Base-by-base conservation (phyloP, 306 rosid species). In the Vigna reflexopilosa region DNA sequence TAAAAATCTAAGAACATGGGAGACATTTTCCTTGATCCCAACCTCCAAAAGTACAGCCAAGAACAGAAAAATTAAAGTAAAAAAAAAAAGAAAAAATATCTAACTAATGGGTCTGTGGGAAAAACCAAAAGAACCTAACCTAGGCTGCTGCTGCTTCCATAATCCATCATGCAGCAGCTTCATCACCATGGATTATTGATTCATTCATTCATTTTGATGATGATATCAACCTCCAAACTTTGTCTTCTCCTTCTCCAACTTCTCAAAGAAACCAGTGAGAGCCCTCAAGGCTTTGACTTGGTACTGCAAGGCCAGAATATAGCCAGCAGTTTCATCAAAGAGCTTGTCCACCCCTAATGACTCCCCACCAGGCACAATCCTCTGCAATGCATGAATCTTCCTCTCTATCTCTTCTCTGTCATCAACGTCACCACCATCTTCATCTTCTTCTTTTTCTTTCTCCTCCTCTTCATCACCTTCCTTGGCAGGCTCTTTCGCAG, bases 241-340 rank as follows among this genome's bases (percentile, higher is more conserved):
- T 3, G 87, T 77, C 48, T 91, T 88, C 38, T 92, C 92, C 73
- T 89, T 92, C 61, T 94, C 90, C 79, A 92, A 68, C 36, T 65
- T 79, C 52, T 92, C 88, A 32, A 94, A 90, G 78, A 92, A 83
- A 62, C 10, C 67, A 0, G 93, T 42, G 57, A 92, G 91, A 12
- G 96, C 80, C 62, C 83, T 92, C 85, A 95, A 81, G 75, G 93
- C 88, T 72, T 92, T 92, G 70, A 92, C 87, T 75, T 88, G 96
- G 54, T 62, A 85, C 85, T 89, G 98, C 84, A 95, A 86, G 4
- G 91, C 69, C 76, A 91, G 22, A 26, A 95, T 95, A 75, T 95
- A 95, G 1, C 83, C 91, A 22, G 98, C 98, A 38, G 98, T 95
- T 68, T 92, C 91, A 72, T 95, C 97, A 36, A 95, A 95, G 0